These are phyloP conservation scores for Leptographium flavum DNA, from an alignment of 2,329 filamentous ascomycete genomes.

Conservation along the genomic window DNA sequence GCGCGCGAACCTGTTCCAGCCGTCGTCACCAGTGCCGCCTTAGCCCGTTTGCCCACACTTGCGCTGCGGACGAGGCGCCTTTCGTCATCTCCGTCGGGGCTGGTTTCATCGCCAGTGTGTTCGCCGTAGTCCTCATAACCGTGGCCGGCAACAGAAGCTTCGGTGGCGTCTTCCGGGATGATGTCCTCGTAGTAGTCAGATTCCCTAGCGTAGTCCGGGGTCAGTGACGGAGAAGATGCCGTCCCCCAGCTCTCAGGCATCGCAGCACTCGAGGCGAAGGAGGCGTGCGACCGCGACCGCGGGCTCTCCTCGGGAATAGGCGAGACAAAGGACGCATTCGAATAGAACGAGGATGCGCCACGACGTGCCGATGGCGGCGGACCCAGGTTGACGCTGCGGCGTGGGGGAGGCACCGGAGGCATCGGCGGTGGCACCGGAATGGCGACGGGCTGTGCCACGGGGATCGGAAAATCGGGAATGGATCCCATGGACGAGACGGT, in stretches of 20 bases:
- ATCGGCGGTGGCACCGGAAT: constrained; percentile 13
- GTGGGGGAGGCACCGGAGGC: constrained; percentile 10
- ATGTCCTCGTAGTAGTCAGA: constrained; percentile 30
- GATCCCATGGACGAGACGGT: constrained; percentile 39
- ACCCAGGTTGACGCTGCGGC: constrained; percentile 40
- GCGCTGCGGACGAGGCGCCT: constrained; percentile 44
- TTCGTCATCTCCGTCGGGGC: constrained; percentile 36
- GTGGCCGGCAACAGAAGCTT: constrained; percentile 25
- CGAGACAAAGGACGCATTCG: constrained; percentile 52
- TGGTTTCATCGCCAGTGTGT: background rate
- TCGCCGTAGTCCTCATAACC: constrained; percentile 32
- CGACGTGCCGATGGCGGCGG: constrained; percentile 46
- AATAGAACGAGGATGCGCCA: constrained; percentile 51
- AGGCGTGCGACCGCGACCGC: constrained; percentile 41
- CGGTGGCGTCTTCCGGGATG: constrained; percentile 28
- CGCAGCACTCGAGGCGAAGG: constrained; percentile 57
- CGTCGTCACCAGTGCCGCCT: constrained; percentile 39
- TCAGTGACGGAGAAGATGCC: constrained; percentile 25
- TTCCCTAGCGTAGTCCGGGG: constrained; percentile 31
- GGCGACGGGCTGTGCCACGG: constrained; percentile 17
- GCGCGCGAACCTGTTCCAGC: constrained; percentile 13
- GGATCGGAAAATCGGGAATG: constrained; percentile 44
- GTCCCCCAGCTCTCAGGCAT: constrained; percentile 56
- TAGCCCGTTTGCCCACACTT: constrained; percentile 46
- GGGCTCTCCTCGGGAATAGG: constrained; percentile 62